phyloP scores from a whole-genome alignment of 2,329 filamentous ascomycete genomes.

The Aspergillus ochraceus region DNA sequence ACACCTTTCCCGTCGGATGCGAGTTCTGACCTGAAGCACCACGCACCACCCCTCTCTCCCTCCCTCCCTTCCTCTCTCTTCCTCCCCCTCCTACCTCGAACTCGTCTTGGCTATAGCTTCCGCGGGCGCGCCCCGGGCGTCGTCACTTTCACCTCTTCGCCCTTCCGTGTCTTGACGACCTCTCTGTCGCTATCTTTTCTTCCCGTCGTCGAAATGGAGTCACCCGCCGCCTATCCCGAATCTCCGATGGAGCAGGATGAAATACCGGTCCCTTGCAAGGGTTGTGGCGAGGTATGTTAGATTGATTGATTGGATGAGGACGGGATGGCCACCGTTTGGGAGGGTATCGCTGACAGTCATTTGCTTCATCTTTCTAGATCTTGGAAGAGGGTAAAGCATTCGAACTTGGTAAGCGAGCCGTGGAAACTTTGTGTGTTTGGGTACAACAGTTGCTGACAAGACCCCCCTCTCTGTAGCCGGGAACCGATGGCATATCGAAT shows the following conservation, averaged over 20 bases:
- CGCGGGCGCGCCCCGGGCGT: conserved; percentile 9
- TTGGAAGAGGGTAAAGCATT: conserved; percentile 98
- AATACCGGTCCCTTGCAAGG: conserved; percentile 81
- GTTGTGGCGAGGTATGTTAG: conserved; percentile 76
- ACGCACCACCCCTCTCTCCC: conserved; percentile 3
- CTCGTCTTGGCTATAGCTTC: background rate
- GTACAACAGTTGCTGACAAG: conserved; percentile 24
- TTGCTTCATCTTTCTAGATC: conserved; percentile 59
- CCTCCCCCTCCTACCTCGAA: background rate
- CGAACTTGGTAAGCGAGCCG: conserved; percentile 71
- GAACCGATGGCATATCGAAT: conserved; percentile 98
- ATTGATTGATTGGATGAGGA: background rate
- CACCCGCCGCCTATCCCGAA: conserved; percentile 56
- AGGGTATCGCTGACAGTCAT: background rate
- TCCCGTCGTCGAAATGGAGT: conserved; percentile 48
- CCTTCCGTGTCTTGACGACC: background rate
- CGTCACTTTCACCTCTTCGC: background rate
- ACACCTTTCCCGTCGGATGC: background rate
- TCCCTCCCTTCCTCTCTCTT: background rate
- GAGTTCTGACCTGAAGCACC: conserved; percentile 5
- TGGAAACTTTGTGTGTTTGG: conserved; percentile 7
- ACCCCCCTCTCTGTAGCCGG: conserved; percentile 66
- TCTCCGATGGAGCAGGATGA: conserved; percentile 75
- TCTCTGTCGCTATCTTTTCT: background rate
- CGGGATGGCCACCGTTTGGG: background rate